phyloP scores from a whole-genome alignment of 192 early-diverging fungal genomes.

The Gamsiella multidivaricata region DNA sequence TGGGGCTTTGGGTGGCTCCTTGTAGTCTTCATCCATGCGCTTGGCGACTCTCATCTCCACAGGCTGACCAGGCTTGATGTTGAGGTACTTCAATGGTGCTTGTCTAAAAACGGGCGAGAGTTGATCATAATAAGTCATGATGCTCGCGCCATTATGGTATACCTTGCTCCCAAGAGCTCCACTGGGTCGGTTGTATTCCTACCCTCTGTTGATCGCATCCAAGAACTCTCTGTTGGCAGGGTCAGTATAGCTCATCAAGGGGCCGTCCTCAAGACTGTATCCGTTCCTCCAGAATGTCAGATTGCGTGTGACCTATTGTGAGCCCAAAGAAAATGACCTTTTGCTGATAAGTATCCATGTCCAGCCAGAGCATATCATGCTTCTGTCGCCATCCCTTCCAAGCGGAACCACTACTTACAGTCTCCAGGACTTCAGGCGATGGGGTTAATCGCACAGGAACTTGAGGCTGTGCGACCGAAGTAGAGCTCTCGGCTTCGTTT shows the following conservation, averaged over 20 bases:
- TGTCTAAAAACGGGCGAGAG: slow-evolving; percentile 70
- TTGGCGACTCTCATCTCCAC: slow-evolving; percentile 89
- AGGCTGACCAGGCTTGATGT: slow-evolving; percentile 88
- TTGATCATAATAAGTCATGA: no score
- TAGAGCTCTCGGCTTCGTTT: slow-evolving; percentile 64
- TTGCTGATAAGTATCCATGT: no score
- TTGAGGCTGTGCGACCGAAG: slow-evolving; percentile 9
- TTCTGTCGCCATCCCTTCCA: neutral
- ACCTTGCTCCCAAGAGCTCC: no score
- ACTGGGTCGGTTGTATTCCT: slow-evolving; percentile 5
- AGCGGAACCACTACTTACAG: slow-evolving; percentile 3
- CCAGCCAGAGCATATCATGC: neutral
- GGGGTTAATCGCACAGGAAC: slow-evolving; percentile 27
- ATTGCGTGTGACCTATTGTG: slow-evolving; percentile 68
- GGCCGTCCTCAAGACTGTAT: slow-evolving; percentile 95
- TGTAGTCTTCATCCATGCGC: slow-evolving; percentile 88
- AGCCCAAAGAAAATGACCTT: neutral
- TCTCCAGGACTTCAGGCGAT: slow-evolving; percentile 30
- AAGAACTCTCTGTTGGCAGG: slow-evolving; percentile 88
- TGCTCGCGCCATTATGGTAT: no score
- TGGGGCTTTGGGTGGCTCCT: slow-evolving; percentile 81
- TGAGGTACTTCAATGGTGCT: slow-evolving; percentile 87
- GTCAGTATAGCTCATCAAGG: slow-evolving; percentile 85
- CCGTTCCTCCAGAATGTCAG: slow-evolving; percentile 97
- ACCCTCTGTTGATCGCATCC: slow-evolving; percentile 90